Conservation (phyloP, 2,329 filamentous ascomycete genomes). For the Knufia fluminis region DNA sequence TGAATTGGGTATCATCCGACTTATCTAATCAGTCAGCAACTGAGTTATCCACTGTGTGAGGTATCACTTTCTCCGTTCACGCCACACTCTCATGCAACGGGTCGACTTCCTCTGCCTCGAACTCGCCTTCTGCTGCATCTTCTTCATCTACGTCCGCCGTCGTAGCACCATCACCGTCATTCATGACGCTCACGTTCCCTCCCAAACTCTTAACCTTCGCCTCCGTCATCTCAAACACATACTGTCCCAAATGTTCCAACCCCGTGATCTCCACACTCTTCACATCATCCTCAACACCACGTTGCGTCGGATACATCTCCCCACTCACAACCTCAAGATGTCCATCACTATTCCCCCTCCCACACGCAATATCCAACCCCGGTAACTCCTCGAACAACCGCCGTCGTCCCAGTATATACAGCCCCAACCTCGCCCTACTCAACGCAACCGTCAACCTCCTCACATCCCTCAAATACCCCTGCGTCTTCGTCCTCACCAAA, state of each 20-base stretch:
- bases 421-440: conserved; percentile 78
- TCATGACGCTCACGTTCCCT: conserved; percentile 29
- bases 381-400: conserved; percentile 81
- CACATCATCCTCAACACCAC: conserved; percentile 41
- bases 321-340: conserved; percentile 65
- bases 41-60: too few species aligned
- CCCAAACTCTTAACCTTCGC: conserved; percentile 54
- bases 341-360: conserved; percentile 60
- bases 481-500: conserved; percentile 75
- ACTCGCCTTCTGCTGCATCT: conserved; percentile 29
- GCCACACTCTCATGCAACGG: conserved; percentile 17
- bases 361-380: conserved; percentile 80
- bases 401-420: conserved; percentile 84
- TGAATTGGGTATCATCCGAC: too few species aligned
- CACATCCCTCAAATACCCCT: conserved; percentile 88
- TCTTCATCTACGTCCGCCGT: conserved; percentile 30
- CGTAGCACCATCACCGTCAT: conserved; percentile 24
- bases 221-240: conserved; percentile 92
- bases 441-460: conserved; percentile 89
- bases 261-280: conserved; percentile 68
- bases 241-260: conserved; percentile 89
- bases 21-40: too few species aligned
- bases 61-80: too few species aligned
- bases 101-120: conserved; percentile 28
- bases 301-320: conserved; percentile 70